phyloP scores from a whole-genome alignment of 805 yeast genomes.

The Blastobotrys mokoenaii region DNA sequence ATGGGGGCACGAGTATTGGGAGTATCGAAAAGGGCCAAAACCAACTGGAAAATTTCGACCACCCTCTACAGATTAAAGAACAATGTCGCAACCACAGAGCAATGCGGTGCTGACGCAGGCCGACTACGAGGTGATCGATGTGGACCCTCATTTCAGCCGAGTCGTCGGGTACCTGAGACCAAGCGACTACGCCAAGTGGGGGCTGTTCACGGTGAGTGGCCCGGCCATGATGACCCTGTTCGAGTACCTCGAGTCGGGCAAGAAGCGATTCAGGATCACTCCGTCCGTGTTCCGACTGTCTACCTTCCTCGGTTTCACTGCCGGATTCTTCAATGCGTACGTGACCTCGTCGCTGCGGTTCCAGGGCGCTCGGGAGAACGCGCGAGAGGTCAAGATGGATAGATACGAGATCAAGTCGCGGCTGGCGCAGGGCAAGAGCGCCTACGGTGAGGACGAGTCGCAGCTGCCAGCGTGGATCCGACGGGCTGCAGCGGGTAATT shows the following conservation, averaged over 20 bases:
- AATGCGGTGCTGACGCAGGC: constrained; percentile 13
- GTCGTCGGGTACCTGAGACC: constrained; percentile 68
- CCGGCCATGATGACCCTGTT: constrained; percentile 39
- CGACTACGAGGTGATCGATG: constrained; percentile 48
- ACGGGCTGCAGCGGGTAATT: constrained; percentile 68
- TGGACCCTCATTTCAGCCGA: constrained; percentile 66
- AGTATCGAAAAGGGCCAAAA: neutral
- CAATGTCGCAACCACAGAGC: constrained; percentile 1
- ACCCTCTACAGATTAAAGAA: neutral
- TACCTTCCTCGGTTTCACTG: constrained; percentile 52
- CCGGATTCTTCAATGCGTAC: constrained; percentile 71
- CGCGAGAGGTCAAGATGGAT: constrained; percentile 61
- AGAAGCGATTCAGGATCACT: constrained; percentile 38
- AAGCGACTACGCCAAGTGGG: constrained; percentile 51
- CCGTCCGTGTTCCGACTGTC: constrained; percentile 56
- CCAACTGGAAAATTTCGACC: neutral
- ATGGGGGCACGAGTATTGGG: too few species aligned
- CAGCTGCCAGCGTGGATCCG: constrained; percentile 60
- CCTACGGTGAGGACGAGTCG: constrained; percentile 50
- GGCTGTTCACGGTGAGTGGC: constrained; percentile 38
- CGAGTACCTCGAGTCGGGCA: constrained; percentile 43
- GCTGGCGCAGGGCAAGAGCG: constrained; percentile 55
- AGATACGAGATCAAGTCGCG: constrained; percentile 63
- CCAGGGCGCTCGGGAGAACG: constrained; percentile 70
- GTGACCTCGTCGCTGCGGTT: constrained; percentile 59